phyloP scores from a whole-genome alignment of 805 yeast species.

The Zygotorulaspora florentina region DNA sequence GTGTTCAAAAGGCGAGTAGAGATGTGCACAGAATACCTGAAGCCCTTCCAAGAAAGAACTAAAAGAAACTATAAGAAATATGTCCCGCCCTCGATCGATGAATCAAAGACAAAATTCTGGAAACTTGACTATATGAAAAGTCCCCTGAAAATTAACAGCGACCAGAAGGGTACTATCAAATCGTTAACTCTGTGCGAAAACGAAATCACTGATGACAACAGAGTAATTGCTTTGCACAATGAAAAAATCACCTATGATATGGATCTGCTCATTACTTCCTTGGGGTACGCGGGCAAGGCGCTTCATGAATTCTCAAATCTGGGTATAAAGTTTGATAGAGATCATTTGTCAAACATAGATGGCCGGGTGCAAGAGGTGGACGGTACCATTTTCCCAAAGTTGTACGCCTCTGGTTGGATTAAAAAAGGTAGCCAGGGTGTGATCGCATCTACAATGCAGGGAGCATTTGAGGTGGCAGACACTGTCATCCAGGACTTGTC shows the following conservation, averaged over 20 bases:
- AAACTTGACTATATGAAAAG: constrained; percentile 61
- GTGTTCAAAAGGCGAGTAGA: constrained; percentile 61
- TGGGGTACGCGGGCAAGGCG: constrained; percentile 76
- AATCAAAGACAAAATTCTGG: constrained; percentile 45
- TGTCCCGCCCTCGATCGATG: constrained; percentile 15
- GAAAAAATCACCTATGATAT: constrained; percentile 36
- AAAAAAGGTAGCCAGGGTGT: constrained; percentile 84
- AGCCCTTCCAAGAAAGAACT: constrained; percentile 32
- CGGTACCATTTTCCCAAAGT: constrained; percentile 37
- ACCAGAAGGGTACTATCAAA: constrained; percentile 36
- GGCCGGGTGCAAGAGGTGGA: constrained; percentile 41
- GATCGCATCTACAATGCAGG: constrained; percentile 86
- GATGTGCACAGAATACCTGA: constrained; percentile 52
- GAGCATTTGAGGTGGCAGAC: constrained; percentile 71
- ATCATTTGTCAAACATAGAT: constrained; percentile 43
- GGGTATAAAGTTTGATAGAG: constrained; percentile 48
- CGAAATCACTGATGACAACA: constrained; percentile 19
- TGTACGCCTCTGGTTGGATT: constrained; percentile 90
- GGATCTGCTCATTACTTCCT: constrained; percentile 71
- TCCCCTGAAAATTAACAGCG: constrained; percentile 50
- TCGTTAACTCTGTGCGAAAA: constrained; percentile 25
- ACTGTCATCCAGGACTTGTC: constrained; percentile 53
- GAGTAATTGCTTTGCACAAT: constrained; percentile 25
- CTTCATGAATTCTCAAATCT: constrained; percentile 52
- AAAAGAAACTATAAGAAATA: constrained; percentile 28